Evolutionary conservation across 331 rosid genomes (phyloP).

Genomic region (Stylosanthes scabra): DNA sequence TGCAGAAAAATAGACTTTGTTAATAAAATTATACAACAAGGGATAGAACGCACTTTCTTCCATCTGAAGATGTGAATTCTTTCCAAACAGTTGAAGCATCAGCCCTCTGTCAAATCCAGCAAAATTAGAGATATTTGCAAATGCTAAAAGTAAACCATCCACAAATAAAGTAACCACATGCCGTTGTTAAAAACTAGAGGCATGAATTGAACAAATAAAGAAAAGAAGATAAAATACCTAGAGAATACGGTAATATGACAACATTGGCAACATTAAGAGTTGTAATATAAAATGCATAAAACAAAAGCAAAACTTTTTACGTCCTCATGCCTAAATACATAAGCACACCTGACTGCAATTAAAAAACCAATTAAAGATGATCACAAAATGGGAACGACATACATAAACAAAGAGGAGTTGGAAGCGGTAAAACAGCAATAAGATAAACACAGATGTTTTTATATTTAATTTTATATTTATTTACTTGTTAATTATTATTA

Average conservation of each 20-base stretch:
- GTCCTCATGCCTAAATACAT: constrained; percentile 15
- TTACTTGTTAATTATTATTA: too few relatives aligned
- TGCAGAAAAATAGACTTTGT: neutral
- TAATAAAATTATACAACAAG: constrained; percentile 10
- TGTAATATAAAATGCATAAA: constrained; percentile 8
- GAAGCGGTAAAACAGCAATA: neutral
- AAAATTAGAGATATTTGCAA: constrained; percentile 44
- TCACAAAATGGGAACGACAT: constrained; percentile 9
- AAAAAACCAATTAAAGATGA: constrained; percentile 26
- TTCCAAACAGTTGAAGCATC: constrained; percentile 99
- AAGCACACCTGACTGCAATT: constrained; percentile 17
- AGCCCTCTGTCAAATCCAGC: constrained; percentile 84
- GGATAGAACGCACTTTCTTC: constrained; percentile 77
- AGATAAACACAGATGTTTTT: neutral
- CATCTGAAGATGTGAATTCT: constrained; percentile 92
- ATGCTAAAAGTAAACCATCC: constrained; percentile 31
- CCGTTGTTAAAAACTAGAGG: constrained; percentile 26
- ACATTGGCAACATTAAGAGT: constrained; percentile 21
- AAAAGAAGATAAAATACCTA: constrained; percentile 28
- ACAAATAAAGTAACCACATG: constrained; percentile 22
- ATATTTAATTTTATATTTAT: too few relatives aligned
- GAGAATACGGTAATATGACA: constrained; percentile 9
- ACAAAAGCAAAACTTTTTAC: constrained; percentile 13
- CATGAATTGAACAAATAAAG: constrained; percentile 31
- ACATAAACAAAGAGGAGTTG: constrained; percentile 25